Percentiles rank a stretch among this genome's conserved stretches.
These are phyloP conservation scores for Fusarium sp. DNA, from an alignment of 2,329 filamentous ascomycete genomes.

Conservation along the genomic window DNA sequence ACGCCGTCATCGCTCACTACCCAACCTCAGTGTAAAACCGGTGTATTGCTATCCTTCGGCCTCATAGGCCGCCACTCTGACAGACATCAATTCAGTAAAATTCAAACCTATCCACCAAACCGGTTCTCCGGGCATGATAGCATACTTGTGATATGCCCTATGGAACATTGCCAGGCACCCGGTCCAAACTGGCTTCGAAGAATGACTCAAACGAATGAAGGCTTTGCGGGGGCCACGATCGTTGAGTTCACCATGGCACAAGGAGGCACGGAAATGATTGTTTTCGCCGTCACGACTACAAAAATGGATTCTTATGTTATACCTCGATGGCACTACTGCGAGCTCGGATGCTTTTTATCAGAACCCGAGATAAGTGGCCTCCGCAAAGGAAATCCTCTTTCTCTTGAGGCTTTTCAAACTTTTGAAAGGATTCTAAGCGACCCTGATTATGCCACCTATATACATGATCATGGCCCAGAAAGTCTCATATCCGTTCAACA, in stretches of 20 bases:
- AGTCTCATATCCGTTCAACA: background rate
- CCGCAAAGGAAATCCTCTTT: background rate
- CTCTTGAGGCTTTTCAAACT: background rate
- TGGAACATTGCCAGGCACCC: background rate
- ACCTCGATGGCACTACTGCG: background rate
- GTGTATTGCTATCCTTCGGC: background rate
- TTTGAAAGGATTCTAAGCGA: background rate
- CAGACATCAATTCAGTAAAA: background rate
- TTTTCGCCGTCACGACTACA: background rate
- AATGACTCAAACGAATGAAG: background rate
- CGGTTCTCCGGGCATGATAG: background rate
- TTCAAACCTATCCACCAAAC: background rate
- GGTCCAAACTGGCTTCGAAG: background rate
- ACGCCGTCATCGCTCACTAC: background rate
- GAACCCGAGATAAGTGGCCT: background rate
- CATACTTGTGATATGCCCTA: background rate
- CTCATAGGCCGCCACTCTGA: background rate
- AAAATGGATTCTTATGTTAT: background rate
- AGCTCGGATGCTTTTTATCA: background rate
- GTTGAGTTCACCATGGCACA: background rate
- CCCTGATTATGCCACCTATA: background rate
- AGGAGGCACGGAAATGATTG: background rate
- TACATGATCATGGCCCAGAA: background rate
- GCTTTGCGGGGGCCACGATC: background rate
- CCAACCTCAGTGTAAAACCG: background rate